These are phyloP conservation scores for Gelatoporia subvermispora DNA, from an alignment of 768 basidiomycete genomes.

Conservation along the genomic window DNA sequence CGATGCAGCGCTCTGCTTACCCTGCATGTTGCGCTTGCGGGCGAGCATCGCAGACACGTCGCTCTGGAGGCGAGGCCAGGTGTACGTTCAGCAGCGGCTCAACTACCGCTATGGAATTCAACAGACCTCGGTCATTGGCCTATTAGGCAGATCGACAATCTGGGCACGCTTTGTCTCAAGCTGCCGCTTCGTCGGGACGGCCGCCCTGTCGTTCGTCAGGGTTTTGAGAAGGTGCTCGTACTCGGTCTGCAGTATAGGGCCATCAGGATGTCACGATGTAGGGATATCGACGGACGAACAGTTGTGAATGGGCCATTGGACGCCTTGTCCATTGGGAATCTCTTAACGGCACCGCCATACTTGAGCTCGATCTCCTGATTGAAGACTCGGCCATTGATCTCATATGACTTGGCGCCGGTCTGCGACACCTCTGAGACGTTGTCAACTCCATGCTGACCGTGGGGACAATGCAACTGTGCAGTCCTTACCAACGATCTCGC, in stretches of 20 bases:
- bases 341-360: slow-evolving; percentile 61
- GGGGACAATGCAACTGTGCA: too few relatives aligned
- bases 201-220: slow-evolving; percentile 47
- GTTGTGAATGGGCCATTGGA: slow-evolving; percentile 66
- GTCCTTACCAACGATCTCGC: slow-evolving; percentile 71
- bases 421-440: slow-evolving; percentile 21
- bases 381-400: slow-evolving; percentile 57
- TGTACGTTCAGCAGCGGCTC: not conserved
- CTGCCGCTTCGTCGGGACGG: slow-evolving; percentile 61
- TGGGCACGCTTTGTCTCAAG: slow-evolving; percentile 63
- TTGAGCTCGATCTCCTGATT: slow-evolving; percentile 70
- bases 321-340: slow-evolving; percentile 79
- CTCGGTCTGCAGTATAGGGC: slow-evolving; percentile 52
- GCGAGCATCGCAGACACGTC: slow-evolving; percentile 79
- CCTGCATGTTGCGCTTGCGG: slow-evolving; percentile 44
- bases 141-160: slow-evolving; percentile 51
- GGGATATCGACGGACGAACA: slow-evolving; percentile 40
- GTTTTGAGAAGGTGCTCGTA: slow-evolving; percentile 53
- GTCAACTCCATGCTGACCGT: not conserved
- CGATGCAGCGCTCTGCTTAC: slow-evolving; percentile 27
- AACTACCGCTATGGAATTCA: too few relatives aligned
- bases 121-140: slow-evolving; percentile 75
- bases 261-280: not conserved
- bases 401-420: slow-evolving; percentile 62
- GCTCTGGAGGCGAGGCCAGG: slow-evolving; percentile 42